Base-by-base conservation (phyloP, 805 yeast genomes). In the Candida palmyrensis region DNA sequence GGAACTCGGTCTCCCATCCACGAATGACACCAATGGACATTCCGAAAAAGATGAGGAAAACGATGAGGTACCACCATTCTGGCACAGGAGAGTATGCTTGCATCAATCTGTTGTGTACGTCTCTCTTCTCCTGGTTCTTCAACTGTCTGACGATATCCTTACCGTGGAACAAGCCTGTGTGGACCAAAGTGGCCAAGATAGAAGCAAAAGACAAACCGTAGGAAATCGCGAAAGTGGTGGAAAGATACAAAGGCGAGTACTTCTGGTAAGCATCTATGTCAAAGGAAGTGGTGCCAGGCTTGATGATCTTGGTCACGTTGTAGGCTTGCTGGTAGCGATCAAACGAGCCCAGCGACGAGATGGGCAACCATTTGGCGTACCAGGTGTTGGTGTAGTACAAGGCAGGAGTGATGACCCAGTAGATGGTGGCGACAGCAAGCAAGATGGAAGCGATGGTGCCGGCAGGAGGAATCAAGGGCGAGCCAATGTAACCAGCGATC, bases 391-490 rank as follows among this genome's bases (percentile, higher is more conserved):
- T 51, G 51, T 59, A 69, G 49, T 76, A 74, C 11, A 79, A 38
- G 9, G 71, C 74, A 7, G 84, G 80, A 11, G 65, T 60, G 26
- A 62, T 40, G 33, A 76, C 58, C 76, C 79, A 76, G 47, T 71
- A 71, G 24, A 65, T 50, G 19, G 55, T 28, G 4, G 45, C 57
- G 35, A 57, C 40, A 14, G 34, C 16, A 3, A 31, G 20, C 28
- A 31, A 55, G 26, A 73, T 49, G 15, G 77, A 62, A 21, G 71
- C 55, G 15, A 75, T 62, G n/a, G 72, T 57, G 11, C 68, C 53
- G 18, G 72, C 68, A 13, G 87, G 86, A 7, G 84, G 80, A 34
- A 77, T 65, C 48, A 81, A 64, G 8, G 87, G 86, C 14, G 79
- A 73, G 12, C 79, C 79, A 41, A 74, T 57, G 54, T 67, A 71